Evolutionary conservation across 768 basidiomycete genomes (phyloP), one percentile per base, ranked within the genome.

Genomic region (Amanita rimosa): DNA sequence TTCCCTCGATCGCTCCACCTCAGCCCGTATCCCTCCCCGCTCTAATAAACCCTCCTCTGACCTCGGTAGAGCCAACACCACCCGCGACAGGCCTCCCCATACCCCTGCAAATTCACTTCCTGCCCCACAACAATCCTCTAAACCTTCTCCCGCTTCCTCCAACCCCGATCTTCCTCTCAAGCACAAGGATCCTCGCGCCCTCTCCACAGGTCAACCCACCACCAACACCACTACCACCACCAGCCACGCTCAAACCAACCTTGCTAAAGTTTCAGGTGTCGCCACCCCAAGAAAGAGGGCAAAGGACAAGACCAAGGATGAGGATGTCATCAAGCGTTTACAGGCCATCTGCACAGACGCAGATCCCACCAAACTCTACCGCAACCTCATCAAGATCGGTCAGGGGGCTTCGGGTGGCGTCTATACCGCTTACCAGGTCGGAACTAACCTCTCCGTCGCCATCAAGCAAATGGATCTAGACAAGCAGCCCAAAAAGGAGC

Each of bases 401-500:
- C 95, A 98, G 65, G 96, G 92, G 51, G 95, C 96, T 13, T 95
- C 90, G 16, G 95, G 96, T 35, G 95, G 95, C 55, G 96, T 98
- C 2, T 99, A 96, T 67, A 97, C 94, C 10, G 95, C 95, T 13
- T 96, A 96, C 62, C 94, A 98, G 70, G 87, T 95, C 53, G 93
- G 94, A 36, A 92, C 89, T 26, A 95, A 96, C 65, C 58, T 89
- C 27, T 86, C 81, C 9, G 96, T 98, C 29, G 96, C 96, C 36
- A 99, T 99, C 78, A 99, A 99, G 67, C 95, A 98, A 67, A 99
- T 98, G 96, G 96, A 99, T 72, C 76, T 99, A 26, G 94, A 98
- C 67, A 96, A 98, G 70, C 96, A 98, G 60, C 96, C 96, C 36
- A 98, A 98, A 76, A 97, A 98, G 67, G 95, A 98, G 62, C 75